Base-by-base conservation (phyloP, 257 asterid species). In the Henckelia pumila region DNA sequence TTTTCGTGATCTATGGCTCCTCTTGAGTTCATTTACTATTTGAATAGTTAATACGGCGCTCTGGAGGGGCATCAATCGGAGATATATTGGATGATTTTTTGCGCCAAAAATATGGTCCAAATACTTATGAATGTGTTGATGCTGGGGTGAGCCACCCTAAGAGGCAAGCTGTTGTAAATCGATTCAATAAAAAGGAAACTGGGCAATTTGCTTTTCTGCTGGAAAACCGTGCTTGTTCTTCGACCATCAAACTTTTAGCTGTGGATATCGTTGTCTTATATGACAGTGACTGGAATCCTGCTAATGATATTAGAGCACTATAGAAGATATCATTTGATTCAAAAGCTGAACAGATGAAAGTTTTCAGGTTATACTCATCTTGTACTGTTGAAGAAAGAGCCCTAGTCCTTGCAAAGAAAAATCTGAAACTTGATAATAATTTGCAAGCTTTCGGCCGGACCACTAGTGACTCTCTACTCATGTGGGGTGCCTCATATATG, bases 211-310 rank as follows among this genome's bases (percentile, higher is more conserved):
- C 84, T 71, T 79, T 93, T 75, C 82, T 93, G 61, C 80, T 90
- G 58, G 99, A 91, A 77, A 89, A 80, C 37, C 96, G 97, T 76
- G 96, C 93, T 66, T 86, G 97, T 79, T 56, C 83, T 30, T 69
- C 92, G 25, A 25, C 68, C 49, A 77, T 90, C 53, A 90, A 84
- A 75, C 84, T 83, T 70, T 75, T 82, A 14, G 75, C 85, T 13
- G 70, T 93, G 77, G 95, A 93, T 82, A 64, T 68, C 70, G 76
- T 90, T 50, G 17, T 93, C 80, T 77, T 88, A 71, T 88, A 77
- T 75, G 83, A 81, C 74, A 82, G 96, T 22, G 97, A 91, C 60
- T 82, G 83, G 89, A 86, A 88, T 70, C 99, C 95, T 5, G 82
- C 83, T 55, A 84, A 80, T 58, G 99, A 90, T 76, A 47, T 93